Evolutionary conservation across 2,329 filamentous ascomycete species (phyloP).

Genomic region (Fusarium denticulatum): DNA sequence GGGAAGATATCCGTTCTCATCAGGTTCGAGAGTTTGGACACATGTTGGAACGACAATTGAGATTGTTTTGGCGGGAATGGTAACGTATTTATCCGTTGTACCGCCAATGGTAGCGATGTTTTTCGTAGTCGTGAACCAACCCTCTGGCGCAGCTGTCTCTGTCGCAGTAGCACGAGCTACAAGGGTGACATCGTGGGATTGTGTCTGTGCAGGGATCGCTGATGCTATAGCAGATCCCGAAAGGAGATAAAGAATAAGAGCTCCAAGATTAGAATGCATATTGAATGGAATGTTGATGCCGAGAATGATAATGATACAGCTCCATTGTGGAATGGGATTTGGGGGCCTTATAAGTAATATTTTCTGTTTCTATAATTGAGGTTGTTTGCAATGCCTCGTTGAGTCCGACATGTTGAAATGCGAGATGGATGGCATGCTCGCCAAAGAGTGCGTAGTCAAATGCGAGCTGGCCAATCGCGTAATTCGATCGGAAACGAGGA

Average conservation of each 20-base stretch:
- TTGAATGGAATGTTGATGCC: background rate
- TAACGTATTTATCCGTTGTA: slow-evolving; percentile 30
- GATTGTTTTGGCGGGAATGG: slow-evolving; percentile 46
- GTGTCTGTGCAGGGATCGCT: slow-evolving; percentile 14
- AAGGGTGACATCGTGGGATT: slow-evolving; percentile 15
- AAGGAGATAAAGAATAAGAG: slow-evolving; percentile 31
- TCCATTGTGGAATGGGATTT: background rate
- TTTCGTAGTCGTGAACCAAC: slow-evolving; percentile 45
- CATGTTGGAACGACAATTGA: slow-evolving; percentile 49
- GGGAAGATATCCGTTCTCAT: slow-evolving; percentile 48
- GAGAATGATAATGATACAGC: background rate
- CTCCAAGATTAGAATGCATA: slow-evolving; percentile 22
- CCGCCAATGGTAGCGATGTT: slow-evolving; percentile 36
- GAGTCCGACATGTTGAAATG: background rate
- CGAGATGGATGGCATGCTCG: slow-evolving; percentile 12
- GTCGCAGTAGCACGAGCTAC: slow-evolving; percentile 1
- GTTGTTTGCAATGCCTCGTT: slow-evolving; percentile 12
- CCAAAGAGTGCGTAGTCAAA: slow-evolving; percentile 23
- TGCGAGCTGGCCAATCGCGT: slow-evolving; percentile 30
- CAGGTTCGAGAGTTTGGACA: slow-evolving; percentile 47
- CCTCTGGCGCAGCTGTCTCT: slow-evolving; percentile 20
- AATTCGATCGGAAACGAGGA: background rate
- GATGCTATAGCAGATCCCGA: background rate
- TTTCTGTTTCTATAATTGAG: background rate
- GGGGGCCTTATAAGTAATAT: slow-evolving; percentile 8